Base-by-base conservation (phyloP, 1,139 yeast species). In the Debaryomyces sp. region DNA sequence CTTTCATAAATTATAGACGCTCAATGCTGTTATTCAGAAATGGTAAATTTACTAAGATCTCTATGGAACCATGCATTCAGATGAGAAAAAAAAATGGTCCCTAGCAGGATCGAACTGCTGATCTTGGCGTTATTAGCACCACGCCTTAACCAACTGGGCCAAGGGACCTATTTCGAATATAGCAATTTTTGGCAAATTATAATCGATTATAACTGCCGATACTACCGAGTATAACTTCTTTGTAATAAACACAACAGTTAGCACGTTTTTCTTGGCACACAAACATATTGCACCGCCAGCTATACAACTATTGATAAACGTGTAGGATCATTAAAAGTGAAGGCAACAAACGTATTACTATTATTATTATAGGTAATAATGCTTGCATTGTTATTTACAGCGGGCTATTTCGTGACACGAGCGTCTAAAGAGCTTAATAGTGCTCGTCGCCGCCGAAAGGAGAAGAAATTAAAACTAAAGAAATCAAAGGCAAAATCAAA, bases 131-230 rank as follows among this genome's bases (percentile, higher is more conserved):
- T 75, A 85, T 85, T 85, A 85, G 90, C 89, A 84, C 90, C 87
- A 78, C 87, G 90, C 90, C 90, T 83, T 85, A 83, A 84, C 89
- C 89, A 84, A 84, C 88, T 84, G 85, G 89, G 89, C 89, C 89
- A 84, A 83, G 87, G 87, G 88, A 84, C 85, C 86, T 41, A 17
- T 43, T 55, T 50, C 32, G 13, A 26, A 15, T 34, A 18, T 34
- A 21, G 13, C 23, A 7, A 4, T 5, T 34, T 34, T 34, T 34
- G 4, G 8, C 7, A 34, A 34, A 8, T 10, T 10, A 18, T 10
- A 34, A 18, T n/a, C 1, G 12, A 18, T 9, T 12, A n/a, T n/a
- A n/a, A 18, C n/a, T 18, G 5, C 37, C 8, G 12, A 5, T 15
- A 15, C 17, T n/a, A 15, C 30, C 30, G 30, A 27, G 30, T 12